phyloP scores from a whole-genome alignment of 2,329 filamentous ascomycete genomes.

The Penicillium sp. region DNA sequence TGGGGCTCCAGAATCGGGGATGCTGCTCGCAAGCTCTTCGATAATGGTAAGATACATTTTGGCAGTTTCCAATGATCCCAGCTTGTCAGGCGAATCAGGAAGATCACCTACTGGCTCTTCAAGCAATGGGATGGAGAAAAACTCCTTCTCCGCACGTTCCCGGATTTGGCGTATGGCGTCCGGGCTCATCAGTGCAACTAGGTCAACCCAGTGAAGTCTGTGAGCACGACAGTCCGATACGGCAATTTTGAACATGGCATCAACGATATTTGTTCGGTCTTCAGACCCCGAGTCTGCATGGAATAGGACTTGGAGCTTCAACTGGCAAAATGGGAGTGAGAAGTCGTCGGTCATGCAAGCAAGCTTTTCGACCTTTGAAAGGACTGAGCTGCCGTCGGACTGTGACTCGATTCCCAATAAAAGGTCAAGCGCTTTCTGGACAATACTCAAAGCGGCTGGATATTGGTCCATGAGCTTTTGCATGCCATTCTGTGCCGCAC shows the following conservation, averaged over 20 bases:
- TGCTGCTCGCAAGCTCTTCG: conserved; percentile 39
- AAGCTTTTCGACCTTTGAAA: conserved; percentile 36
- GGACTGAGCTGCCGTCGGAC: conserved; percentile 17
- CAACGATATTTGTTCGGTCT: conserved; percentile 34
- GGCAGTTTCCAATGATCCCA: conserved; percentile 30
- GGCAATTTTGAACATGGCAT: conserved; percentile 42
- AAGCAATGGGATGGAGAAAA: conserved; percentile 38
- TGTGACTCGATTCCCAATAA: conserved; percentile 31
- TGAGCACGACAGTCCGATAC: conserved; percentile 36
- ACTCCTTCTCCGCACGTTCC: conserved; percentile 41
- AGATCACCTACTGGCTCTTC: conserved; percentile 23
- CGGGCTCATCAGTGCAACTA: conserved; percentile 39
- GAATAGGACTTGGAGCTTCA: conserved; percentile 44
- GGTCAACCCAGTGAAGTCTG: conserved; percentile 39
- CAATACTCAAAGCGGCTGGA: conserved; percentile 24
- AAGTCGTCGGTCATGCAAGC: conserved; percentile 41
- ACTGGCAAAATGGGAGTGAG: conserved; percentile 43
- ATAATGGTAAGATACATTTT: conserved; percentile 41
- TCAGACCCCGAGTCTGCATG: conserved; percentile 29
- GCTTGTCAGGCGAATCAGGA: conserved; percentile 10
- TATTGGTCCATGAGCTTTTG: conserved; percentile 31
- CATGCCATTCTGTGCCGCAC: conserved; percentile 28
- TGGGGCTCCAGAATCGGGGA: conserved; percentile 34
- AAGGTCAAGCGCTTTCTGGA: conserved; percentile 34
- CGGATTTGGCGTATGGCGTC: conserved; percentile 41